Conservation (phyloP, 345 rosid genomes). For the Clausena lansium region DNA sequence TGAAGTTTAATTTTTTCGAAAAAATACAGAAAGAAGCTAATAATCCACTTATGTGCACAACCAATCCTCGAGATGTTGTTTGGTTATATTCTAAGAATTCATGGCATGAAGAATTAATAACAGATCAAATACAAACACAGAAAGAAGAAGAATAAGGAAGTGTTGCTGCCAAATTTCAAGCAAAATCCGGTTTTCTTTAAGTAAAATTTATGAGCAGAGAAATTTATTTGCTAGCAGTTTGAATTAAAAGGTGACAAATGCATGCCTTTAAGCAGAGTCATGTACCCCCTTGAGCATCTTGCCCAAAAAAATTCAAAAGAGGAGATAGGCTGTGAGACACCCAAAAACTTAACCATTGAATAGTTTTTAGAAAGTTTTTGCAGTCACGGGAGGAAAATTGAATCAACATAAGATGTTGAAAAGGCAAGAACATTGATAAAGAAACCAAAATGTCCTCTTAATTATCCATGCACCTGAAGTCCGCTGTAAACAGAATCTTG, state of each 20-base stretch:
- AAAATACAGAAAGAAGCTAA: background rate
- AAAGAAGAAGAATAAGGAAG: background rate
- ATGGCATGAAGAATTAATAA: background rate
- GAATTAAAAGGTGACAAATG: background rate
- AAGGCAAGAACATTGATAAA: background rate
- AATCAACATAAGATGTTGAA: background rate
- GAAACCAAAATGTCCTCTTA: background rate
- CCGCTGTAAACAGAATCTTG: slow-evolving; percentile 92
- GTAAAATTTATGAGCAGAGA: background rate
- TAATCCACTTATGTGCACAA: background rate
- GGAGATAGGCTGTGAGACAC: background rate
- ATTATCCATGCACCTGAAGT: slow-evolving; percentile 61
- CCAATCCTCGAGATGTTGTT: background rate
- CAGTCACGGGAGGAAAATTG: background rate
- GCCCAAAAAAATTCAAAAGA: background rate
- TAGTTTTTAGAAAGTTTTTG: background rate
- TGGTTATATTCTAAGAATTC: background rate
- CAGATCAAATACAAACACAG: background rate
- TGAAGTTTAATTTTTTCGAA: background rate
- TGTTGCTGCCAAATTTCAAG: background rate
- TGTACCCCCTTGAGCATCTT: background rate
- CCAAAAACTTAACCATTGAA: background rate
- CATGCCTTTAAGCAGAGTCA: background rate
- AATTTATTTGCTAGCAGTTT: background rate
- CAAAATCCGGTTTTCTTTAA: background rate